Evolutionary conservation across 305 asterid species (phyloP).

Genomic region (Fraxinus baroniana): DNA sequence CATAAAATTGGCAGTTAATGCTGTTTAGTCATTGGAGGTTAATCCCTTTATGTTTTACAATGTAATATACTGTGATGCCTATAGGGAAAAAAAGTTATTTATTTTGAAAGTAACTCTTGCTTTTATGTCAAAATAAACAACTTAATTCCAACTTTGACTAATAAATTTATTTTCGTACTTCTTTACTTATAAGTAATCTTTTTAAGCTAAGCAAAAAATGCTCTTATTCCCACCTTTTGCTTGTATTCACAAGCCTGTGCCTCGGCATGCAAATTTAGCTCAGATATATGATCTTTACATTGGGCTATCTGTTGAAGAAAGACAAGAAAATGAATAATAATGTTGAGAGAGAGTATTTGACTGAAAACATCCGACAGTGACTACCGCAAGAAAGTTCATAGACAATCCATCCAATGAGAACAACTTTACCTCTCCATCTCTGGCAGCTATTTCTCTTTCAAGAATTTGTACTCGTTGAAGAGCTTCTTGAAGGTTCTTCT

Average conservation of each 20-base stretch:
- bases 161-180: background rate
- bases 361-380: background rate
- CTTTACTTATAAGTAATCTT: background rate
- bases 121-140: background rate
- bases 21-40: background rate
- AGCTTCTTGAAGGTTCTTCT: constrained; percentile 58
- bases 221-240: constrained; percentile 62
- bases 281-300: constrained; percentile 83
- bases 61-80: background rate
- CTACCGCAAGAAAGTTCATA: constrained; percentile 1
- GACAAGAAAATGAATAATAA: constrained; percentile 14
- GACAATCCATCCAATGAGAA: constrained; percentile 7
- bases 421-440: constrained; percentile 67
- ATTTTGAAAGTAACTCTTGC: background rate
- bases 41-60: background rate
- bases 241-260: constrained; percentile 95
- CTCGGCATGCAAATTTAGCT: constrained; percentile 87
- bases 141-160: background rate
- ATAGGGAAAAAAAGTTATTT: background rate
- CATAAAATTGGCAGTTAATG: constrained; percentile 20
- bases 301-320: constrained; percentile 60
- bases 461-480: constrained; percentile 66
- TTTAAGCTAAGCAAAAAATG: background rate
- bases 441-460: constrained; percentile 77
- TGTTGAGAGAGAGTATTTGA: background rate